A percentile compares a stretch with the other conserved stretches of the same genome.
Evolutionary conservation across 2,329 filamentous ascomycete species (phyloP).

Genomic region (Alternaria sp.): DNA sequence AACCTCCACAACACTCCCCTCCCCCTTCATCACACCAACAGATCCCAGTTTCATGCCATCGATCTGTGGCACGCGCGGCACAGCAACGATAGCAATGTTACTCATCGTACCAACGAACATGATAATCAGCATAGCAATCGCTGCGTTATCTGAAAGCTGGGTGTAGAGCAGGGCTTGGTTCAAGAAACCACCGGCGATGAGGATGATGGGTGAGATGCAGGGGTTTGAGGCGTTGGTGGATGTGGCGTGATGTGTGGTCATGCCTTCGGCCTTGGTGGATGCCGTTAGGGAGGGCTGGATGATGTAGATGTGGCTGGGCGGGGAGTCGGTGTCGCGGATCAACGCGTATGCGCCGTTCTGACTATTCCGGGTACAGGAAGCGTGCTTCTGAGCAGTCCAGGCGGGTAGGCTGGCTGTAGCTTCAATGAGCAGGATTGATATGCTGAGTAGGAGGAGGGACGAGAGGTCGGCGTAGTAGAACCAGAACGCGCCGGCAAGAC

Average conservation of each 20-base stretch:
- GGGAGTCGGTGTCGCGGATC: not conserved
- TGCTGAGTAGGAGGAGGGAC: not conserved
- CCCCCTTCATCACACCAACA: not conserved
- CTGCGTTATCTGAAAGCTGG: not conserved
- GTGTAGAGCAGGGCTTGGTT: not conserved
- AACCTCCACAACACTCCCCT: too few relatives aligned
- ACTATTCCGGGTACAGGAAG: too few relatives aligned
- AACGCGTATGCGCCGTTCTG: not conserved
- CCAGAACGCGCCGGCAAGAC: not conserved
- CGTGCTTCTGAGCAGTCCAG: not conserved
- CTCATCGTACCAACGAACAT: not conserved
- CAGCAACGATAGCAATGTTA: not conserved
- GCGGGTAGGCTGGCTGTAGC: not conserved
- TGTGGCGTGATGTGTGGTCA: not conserved
- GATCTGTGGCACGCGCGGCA: not conserved
- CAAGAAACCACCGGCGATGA: not conserved
- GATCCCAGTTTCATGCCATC: not conserved
- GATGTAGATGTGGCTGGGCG: not conserved
- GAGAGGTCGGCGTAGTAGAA: not conserved
- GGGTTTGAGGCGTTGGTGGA: not conserved
- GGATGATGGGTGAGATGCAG: not conserved
- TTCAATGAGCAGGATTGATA: not conserved
- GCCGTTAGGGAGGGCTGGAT: not conserved
- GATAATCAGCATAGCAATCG: not conserved
- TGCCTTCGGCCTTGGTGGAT: not conserved